Evolutionary conservation across 2,329 filamentous ascomycete genomes (phyloP).

Genomic region (Apiospora arundinis): DNA sequence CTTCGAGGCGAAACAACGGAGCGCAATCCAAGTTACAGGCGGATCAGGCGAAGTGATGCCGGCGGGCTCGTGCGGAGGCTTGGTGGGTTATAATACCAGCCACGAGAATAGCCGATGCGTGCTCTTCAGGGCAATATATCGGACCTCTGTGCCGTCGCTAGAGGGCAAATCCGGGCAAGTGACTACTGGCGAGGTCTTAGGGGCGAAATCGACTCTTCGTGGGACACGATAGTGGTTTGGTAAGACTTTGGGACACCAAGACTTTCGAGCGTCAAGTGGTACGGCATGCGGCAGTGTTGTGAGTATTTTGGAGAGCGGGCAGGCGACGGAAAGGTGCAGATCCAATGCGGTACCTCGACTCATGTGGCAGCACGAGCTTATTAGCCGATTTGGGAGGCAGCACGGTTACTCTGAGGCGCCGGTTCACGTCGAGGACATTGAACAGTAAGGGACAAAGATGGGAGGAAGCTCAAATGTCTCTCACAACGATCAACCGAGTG

Average conservation of each 20-base stretch:
- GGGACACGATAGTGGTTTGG: constrained; percentile 58
- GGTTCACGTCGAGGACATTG: constrained; percentile 14
- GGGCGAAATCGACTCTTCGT: constrained; percentile 40
- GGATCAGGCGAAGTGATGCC: neutral
- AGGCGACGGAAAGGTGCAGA: constrained; percentile 55
- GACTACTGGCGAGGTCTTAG: constrained; percentile 7
- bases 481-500: constrained; percentile 31
- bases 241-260: constrained; percentile 47
- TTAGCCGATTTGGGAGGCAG: constrained; percentile 25
- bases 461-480: constrained; percentile 37
- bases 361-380: constrained; percentile 37
- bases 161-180: neutral
- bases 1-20: neutral
- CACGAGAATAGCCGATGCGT: neutral
- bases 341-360: constrained; percentile 42
- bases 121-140: constrained; percentile 3
- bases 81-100: neutral
- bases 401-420: constrained; percentile 18
- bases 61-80: neutral
- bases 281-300: constrained; percentile 55
- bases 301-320: constrained; percentile 40
- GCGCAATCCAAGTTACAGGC: neutral
- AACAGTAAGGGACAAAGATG: constrained; percentile 30
- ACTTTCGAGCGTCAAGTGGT: constrained; percentile 54
- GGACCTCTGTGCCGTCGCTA: constrained; percentile 3